These are phyloP conservation scores for Pseudomassariella vexata DNA, from an alignment of 2,329 filamentous ascomycete genomes.

Conservation along the genomic window DNA sequence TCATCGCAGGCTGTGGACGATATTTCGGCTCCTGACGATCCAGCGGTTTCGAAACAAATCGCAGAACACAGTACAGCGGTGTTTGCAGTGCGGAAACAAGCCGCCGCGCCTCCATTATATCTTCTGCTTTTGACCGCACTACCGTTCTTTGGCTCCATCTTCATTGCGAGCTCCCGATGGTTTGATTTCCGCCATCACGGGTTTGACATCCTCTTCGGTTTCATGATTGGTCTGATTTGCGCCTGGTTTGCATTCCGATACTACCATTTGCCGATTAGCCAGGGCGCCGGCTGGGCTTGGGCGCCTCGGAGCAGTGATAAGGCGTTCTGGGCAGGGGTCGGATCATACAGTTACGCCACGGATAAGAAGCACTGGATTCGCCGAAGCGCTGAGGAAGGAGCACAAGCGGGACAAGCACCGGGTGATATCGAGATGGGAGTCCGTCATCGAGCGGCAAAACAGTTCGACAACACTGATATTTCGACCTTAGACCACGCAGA, in stretches of 20 bases:
- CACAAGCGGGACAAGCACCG: constrained; percentile 10
- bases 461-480: neutral
- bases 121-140: constrained; percentile 64
- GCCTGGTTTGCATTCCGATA: constrained; percentile 74
- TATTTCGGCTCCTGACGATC: constrained; percentile 21
- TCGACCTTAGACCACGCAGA: constrained; percentile 2
- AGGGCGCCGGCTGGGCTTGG: constrained; percentile 88
- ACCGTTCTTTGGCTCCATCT: constrained; percentile 70
- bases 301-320: constrained; percentile 66
- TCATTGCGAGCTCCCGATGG: constrained; percentile 80
- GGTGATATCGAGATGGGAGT: constrained; percentile 21
- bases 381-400: constrained; percentile 14
- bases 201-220: constrained; percentile 89
- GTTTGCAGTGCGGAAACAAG: constrained; percentile 58
- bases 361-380: constrained; percentile 28
- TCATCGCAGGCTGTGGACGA: constrained; percentile 21
- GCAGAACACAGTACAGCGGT: constrained; percentile 32
- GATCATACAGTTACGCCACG: constrained; percentile 50
- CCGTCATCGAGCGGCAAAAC: constrained; percentile 1
- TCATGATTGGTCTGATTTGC: constrained; percentile 65
- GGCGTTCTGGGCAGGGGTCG: constrained; percentile 75
- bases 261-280: constrained; percentile 75
- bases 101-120: constrained; percentile 78
- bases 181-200: constrained; percentile 85
- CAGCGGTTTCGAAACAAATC: constrained; percentile 22